Evolutionary conservation across 345 rosid species (phyloP), one percentile per base, ranked within the genome.

Genomic region (Syzygium oleosum): DNA sequence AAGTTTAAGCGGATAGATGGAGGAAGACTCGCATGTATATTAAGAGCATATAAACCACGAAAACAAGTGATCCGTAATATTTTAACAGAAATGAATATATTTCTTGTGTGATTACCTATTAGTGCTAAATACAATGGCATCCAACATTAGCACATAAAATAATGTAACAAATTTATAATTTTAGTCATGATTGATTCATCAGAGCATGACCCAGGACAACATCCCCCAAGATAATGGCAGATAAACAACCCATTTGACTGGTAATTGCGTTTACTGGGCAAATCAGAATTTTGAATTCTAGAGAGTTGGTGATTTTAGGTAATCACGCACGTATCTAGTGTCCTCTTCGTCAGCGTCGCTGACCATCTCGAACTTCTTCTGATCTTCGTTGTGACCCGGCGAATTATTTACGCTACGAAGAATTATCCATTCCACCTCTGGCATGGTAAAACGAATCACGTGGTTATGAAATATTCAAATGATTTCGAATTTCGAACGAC

Each of bases 11-110:
- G 46, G 1, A 43, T 3, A 5, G 31, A n/a, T 25, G 27, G 31
- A 1, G 5, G 1, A 14, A 58, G 65, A 58, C 12, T 14, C 12
- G 1, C 65, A 25, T 58, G 29, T 25, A 58, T 13, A 23, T 58
- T n/a, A 25, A 58, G 65, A 25, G 31, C 31, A 0, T 58, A 25
- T 11, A 58, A 25, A 12, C 3, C 1, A 25, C 0, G 0, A 10
- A 58, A 11, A 58, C 27, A 61, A 61, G 38, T n/a, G 38, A 61
- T 61, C 0, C 0, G 2, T 16, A 13, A 61, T 61, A n/a, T 61
- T 61, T n/a, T 61, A 61, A n/a, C 34, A 61, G 0, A 61, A 61
- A 61, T 3, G 0, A 61, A n/a, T 16, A n/a, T 61, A n/a, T n/a
- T 13, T 61, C 9, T n/a, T 14, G 19, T 61, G 34, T 61, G 68